Evolutionary conservation across 2,329 filamentous ascomycete species (phyloP), one percentile per base, ranked within the genome.

Genomic region (Alternaria angustiovoidea): DNA sequence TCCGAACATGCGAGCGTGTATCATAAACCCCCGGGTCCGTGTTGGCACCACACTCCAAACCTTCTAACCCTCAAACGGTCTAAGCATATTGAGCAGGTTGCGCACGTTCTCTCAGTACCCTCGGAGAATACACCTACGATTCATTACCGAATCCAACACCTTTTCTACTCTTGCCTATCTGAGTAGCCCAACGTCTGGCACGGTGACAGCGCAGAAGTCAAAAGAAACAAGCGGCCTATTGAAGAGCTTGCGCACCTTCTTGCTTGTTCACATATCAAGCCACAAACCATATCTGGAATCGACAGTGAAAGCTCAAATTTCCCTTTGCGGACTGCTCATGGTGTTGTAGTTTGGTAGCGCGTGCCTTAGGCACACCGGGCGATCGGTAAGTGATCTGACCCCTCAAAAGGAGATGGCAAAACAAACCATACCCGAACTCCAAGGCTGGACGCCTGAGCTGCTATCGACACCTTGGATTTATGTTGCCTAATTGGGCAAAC

Each of bases 201-300:
- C 46, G 16, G 30, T 22, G 12, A 36, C 46, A 22, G 14, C 3
- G 11, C 30, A 4, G 3, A 7, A 9, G 8, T 2, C 12, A 49
- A 49, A 49, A 24, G 30, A 49, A 36, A 36, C 46, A 5, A 36
- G 20, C 16, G 5, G 9, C 46, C 46, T 49, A 49, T 49, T 8
- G 20, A 36, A 36, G 6, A 47, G 28, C 44, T 5, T 5, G 14
- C 1, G 18, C 20, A 3, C 22, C 18, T 11, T 24, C 30, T 49
- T 49, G 12, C 46, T 49, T 49, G 7, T 49, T 49, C 46, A 38
- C 16, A 38, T 3, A 36, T 49, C 46, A 49, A 49, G 46, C 46
- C 46, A 49, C 46, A 38, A 24, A 26, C 8, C 30, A 2, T 9
- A 38, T 49, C 46, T 38, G 14, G 32, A 49, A 49, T 49, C 46